Percentiles rank a stretch among this genome's conserved stretches.
Conservation (phyloP, 306 rosid genomes). For the Quercus robur region DNA sequence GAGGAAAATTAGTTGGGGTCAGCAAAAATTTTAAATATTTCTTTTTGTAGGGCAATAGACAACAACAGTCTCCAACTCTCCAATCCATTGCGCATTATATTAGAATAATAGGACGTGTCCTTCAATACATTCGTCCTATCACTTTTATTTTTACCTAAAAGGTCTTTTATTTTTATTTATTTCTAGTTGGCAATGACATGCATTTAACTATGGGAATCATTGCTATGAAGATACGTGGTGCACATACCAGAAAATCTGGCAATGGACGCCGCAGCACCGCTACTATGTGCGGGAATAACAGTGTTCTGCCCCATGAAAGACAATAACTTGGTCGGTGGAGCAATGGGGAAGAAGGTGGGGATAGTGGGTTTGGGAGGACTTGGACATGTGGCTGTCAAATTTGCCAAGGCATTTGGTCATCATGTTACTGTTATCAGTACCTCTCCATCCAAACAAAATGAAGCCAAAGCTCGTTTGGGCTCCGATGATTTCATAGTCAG, state of each 20-base stretch:
- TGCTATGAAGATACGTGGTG: conserved; percentile 59
- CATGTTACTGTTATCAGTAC: conserved; percentile 79
- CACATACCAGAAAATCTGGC: conserved; percentile 49
- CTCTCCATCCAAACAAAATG: conserved; percentile 58
- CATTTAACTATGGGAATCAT: neutral
- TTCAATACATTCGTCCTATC: no score
- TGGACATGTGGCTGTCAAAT: conserved; percentile 75
- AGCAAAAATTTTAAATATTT: no score
- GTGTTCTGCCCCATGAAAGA: conserved; percentile 68
- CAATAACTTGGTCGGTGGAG: conserved; percentile 28
- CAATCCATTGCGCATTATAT: no score
- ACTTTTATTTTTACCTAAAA: no score
- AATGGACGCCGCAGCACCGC: conserved; percentile 70
- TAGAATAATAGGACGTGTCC: no score
- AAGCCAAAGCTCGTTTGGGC: conserved; percentile 58
- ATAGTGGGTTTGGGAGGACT: conserved; percentile 76
- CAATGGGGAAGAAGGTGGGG: conserved; percentile 48
- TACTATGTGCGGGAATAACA: conserved; percentile 74
- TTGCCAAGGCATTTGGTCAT: conserved; percentile 72
- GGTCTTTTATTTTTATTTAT: no score
- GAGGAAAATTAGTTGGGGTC: no score
- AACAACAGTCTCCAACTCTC: no score
- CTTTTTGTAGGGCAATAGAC: no score
- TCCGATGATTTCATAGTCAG: conserved; percentile 65
- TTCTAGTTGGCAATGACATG: neutral